Base-by-base conservation (phyloP, 257 asterid species). In the Misopates orontium region DNA sequence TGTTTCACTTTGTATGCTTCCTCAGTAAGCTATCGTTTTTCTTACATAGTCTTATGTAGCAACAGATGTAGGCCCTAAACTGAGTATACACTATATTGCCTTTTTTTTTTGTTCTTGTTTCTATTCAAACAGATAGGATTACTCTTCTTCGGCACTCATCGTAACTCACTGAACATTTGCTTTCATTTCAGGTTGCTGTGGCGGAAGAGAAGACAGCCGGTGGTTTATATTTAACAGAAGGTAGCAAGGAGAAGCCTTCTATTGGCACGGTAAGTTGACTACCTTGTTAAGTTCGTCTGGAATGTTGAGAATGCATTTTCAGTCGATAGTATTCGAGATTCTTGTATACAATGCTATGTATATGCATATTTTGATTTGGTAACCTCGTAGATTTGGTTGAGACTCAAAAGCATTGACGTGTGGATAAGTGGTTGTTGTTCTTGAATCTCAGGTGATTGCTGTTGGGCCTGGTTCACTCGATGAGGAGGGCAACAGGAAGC, bases 191-290 rank as follows among this genome's bases (percentile, higher is more conserved):
- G 98, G 83, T 91, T 53, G 94, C 90, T 13, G 97, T 63, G 79
- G 95, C 86, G 8, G 98, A 91, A 72, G 82, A 79, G 41, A 87
- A 75, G 79, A 91, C 98, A 0, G 86, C 96, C 0, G 98, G 98
- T 42, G 98, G 98, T 28, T 79, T 91, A 84, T 73, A 74, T 77
- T 82, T 91, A 9, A 85, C 96, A 2, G 95, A 85, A 59, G 83
- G 95, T 20, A 73, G 79, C 73, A 89, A 87, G 82, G 97, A 91
- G 75, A 91, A 85, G 80, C 98, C 98, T 48, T 89, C 97, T n/a
- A 82, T 89, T 28, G 98, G 98, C 75, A 72, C 89, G 0, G 98
- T 89, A 70, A 76, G 87, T 45, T 22, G 16, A n/a, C 7, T 56
- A 15, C 1, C 21, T 22, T 8, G 20, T 31, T n/a, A 7, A 52